Percentiles rank a stretch among this genome's conserved stretches.
These are phyloP conservation scores for Turnera subulata DNA, from an alignment of 345 rosid species.

Conservation along the genomic window DNA sequence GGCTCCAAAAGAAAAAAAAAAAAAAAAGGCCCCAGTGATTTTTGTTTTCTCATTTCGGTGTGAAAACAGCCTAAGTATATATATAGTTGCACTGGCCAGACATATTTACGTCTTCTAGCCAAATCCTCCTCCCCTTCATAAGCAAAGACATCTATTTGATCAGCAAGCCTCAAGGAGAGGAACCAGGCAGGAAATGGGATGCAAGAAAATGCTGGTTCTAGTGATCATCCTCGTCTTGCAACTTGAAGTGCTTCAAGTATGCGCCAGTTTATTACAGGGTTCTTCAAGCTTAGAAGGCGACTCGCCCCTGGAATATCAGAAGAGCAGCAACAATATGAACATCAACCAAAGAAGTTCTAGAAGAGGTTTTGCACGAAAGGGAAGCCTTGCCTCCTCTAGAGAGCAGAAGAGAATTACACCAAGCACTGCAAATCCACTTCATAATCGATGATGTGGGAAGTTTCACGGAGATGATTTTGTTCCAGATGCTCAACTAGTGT, in stretches of 20 bases:
- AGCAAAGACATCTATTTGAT: too few relatives aligned
- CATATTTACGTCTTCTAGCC: too few relatives aligned
- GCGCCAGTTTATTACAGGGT: neutral
- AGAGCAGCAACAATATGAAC: neutral
- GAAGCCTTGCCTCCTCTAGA: neutral
- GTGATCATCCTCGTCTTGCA: neutral
- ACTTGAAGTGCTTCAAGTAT: neutral
- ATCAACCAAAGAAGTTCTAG: neutral
- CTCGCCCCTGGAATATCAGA: neutral
- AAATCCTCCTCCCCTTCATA: too few relatives aligned
- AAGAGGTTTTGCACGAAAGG: neutral
- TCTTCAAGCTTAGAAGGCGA: neutral
- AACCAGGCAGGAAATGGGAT: conserved; percentile 4
- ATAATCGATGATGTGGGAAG: neutral
- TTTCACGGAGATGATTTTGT: neutral
- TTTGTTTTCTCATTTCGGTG: too few relatives aligned
- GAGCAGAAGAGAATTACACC: conserved; percentile 9
- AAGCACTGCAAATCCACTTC: conserved; percentile 8
- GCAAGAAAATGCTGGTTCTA: neutral
- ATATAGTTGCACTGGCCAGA: too few relatives aligned
- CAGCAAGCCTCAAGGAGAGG: conserved; percentile 26
- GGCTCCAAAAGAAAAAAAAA: too few relatives aligned
- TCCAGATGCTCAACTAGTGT: neutral
- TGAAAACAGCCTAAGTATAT: too few relatives aligned
- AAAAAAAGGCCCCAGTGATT: too few relatives aligned